These are phyloP conservation scores for Luzula sylvatica DNA, from an alignment of 176 grass and related monocot genomes.

Conservation along the genomic window DNA sequence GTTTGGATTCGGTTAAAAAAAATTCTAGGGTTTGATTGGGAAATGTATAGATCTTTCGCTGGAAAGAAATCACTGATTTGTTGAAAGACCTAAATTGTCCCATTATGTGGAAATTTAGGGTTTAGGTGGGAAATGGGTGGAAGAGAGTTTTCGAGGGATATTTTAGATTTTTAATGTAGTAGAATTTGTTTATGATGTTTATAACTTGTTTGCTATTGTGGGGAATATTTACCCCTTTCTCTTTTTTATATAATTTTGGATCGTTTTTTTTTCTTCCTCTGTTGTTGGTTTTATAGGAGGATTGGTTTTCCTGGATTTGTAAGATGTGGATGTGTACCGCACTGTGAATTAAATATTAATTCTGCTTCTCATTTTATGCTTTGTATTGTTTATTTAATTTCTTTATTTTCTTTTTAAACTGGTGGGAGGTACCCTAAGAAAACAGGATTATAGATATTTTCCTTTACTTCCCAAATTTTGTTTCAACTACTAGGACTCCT, in stretches of 20 bases:
- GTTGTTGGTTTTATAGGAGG: constrained; percentile 17
- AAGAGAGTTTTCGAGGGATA: neutral
- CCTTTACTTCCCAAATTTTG: too few species aligned
- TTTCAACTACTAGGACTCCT: too few species aligned
- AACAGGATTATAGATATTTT: too few species aligned
- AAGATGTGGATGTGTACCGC: neutral
- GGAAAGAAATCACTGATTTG: constrained; percentile 16
- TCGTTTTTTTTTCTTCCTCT: neutral
- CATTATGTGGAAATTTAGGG: constrained; percentile 14
- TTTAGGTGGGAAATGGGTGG: neutral
- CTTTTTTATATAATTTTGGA: constrained; percentile 10
- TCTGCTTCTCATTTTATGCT: too few species aligned
- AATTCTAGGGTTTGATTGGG: neutral
- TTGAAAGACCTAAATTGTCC: neutral
- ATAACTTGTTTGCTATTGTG: constrained; percentile 17
- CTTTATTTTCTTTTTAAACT: too few species aligned
- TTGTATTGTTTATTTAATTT: too few species aligned
- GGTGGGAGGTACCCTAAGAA: too few species aligned
- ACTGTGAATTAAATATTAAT: constrained; percentile 16
- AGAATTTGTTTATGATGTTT: constrained; percentile 16
- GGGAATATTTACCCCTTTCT: constrained; percentile 4
- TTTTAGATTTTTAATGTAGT: neutral
- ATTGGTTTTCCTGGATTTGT: constrained; percentile 10
- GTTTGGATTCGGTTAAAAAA: constrained; percentile 82
- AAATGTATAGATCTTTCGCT: constrained; percentile 24